Evolutionary conservation across 2,329 filamentous ascomycete species (phyloP).

Genomic region (Xylaria sp.): DNA sequence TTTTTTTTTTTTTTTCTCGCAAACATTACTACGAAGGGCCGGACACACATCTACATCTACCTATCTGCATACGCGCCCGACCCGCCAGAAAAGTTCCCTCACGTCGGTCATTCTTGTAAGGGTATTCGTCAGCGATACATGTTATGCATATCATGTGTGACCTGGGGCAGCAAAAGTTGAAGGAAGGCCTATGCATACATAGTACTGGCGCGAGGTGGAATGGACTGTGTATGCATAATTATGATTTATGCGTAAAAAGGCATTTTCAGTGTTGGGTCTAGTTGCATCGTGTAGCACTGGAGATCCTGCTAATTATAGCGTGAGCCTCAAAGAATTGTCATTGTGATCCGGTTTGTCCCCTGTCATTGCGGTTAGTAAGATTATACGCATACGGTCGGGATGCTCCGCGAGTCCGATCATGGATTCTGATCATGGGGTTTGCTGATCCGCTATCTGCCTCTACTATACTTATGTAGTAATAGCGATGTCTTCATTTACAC

Average conservation of each 20-base stretch:
- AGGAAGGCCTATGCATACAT: not conserved
- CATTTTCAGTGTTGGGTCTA: constrained; percentile 6
- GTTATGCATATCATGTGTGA: not conserved
- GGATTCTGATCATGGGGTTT: constrained; percentile 9
- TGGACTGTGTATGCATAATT: not conserved
- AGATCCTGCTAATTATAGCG: constrained; percentile 36
- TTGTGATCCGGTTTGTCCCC: constrained; percentile 22
- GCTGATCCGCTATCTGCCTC: not conserved
- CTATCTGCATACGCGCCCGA: constrained; percentile 16
- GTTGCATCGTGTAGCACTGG: constrained; percentile 12
- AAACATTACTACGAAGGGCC: constrained; percentile 26
- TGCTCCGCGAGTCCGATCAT: constrained; percentile 6
- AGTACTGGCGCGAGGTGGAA: not conserved
- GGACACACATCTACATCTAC: constrained; percentile 22
- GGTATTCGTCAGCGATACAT: constrained; percentile 1
- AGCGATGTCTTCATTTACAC: no score
- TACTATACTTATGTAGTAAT: not conserved
- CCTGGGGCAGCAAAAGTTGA: not conserved
- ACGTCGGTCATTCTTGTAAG: not conserved
- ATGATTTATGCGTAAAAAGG: constrained; percentile 6
- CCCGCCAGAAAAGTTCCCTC: constrained; percentile 10
- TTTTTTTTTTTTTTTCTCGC: no score
- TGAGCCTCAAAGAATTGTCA: constrained; percentile 26
- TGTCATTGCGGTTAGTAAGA: constrained; percentile 24
- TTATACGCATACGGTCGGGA: constrained; percentile 11